Conservation (phyloP, 1,139 yeast species). For the Suhomyces bokatorum region DNA sequence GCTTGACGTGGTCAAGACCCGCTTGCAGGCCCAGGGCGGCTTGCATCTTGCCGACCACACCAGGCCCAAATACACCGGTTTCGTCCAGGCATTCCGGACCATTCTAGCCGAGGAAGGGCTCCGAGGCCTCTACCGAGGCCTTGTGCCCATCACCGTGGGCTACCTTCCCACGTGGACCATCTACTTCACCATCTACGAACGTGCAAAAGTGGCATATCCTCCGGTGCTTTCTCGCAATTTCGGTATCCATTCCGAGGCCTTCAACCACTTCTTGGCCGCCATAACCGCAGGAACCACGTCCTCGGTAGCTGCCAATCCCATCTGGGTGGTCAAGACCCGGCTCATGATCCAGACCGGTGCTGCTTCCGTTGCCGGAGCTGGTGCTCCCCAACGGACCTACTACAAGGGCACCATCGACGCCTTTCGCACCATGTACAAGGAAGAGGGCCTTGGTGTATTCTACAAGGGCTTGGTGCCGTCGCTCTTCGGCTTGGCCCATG, state of each 20-base stretch:
- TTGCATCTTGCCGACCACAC: slow-evolving; percentile 6
- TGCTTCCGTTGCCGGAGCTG: slow-evolving; percentile 13
- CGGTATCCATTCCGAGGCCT: slow-evolving; percentile 45
- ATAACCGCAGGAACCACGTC: slow-evolving; percentile 87
- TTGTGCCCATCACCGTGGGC: slow-evolving; percentile 88
- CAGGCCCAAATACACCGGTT: slow-evolving; percentile 20
- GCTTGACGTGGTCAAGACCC: slow-evolving; percentile 47
- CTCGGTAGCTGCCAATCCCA: slow-evolving; percentile 88
- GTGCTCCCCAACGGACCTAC: slow-evolving; percentile 30
- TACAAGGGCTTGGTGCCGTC: slow-evolving; percentile 92
- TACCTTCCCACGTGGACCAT: slow-evolving; percentile 98
- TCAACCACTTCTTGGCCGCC: slow-evolving; percentile 76
- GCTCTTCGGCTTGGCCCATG: slow-evolving; percentile 85
- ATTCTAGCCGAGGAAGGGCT: slow-evolving; percentile 77
- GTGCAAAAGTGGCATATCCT: slow-evolving; percentile 58
- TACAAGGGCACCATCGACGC: slow-evolving; percentile 86
- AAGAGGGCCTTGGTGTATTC: slow-evolving; percentile 82
- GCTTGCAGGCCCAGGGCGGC: slow-evolving; percentile 48
- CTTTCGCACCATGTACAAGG: slow-evolving; percentile 68
- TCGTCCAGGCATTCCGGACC: slow-evolving; percentile 51
- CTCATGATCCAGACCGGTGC: slow-evolving; percentile 79
- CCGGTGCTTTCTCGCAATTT: slow-evolving; percentile 27
- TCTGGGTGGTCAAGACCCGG: slow-evolving; percentile 96
- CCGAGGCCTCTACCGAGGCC: slow-evolving; percentile 83
- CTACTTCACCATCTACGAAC: slow-evolving; percentile 86